Base-by-base conservation (phyloP, 768 basidiomycete species). In the Lepiota venenata region DNA sequence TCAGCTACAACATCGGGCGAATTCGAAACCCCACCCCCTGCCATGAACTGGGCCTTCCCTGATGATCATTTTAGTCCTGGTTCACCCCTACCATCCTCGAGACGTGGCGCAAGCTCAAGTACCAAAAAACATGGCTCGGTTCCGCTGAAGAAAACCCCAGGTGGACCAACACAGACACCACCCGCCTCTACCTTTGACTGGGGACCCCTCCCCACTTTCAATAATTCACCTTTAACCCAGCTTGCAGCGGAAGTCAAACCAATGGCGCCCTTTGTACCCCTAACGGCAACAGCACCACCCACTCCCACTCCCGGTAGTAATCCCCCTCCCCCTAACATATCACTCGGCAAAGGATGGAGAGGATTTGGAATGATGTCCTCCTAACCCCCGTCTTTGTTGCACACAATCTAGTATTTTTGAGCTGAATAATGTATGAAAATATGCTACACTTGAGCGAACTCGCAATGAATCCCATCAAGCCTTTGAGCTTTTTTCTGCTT, bases 121-220 rank as follows among this genome's bases (percentile, higher is more conserved):
- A 59, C 64, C 10, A 75, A 73, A 59, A 73, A 71, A 39, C 78
- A 77, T 56, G 64, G 63, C 29, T 68, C 74, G 4, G 71, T 72
- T 25, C 68, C 74, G 2, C 58, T 78, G 20, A 76, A 69, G 58
- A 73, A 68, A 58, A 70, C 62, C 49, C 60, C 64, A 38, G 41
- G 61, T 6, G 63, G 60, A 18, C 53, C 66, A 5, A 54, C 65
- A 2, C 47, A 69, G 12, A 52, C 70, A 4, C 56, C 74, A 18
- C 53, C 46, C 12, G 59, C 70, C 18, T 57, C 74, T 20, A 60
- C 70, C 1, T 84, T 85, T 64, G 74, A 80, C 58, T 86, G 84
- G 84, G 85, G 85, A 9, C 83, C 84, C 1, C 59, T 85, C 54
- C 84, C 84, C 3, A 70, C 50, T 16, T 78, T 79, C 52, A 62